phyloP scores from a whole-genome alignment of 2,329 filamentous ascomycete species.

The Colletotrichum godetiae region DNA sequence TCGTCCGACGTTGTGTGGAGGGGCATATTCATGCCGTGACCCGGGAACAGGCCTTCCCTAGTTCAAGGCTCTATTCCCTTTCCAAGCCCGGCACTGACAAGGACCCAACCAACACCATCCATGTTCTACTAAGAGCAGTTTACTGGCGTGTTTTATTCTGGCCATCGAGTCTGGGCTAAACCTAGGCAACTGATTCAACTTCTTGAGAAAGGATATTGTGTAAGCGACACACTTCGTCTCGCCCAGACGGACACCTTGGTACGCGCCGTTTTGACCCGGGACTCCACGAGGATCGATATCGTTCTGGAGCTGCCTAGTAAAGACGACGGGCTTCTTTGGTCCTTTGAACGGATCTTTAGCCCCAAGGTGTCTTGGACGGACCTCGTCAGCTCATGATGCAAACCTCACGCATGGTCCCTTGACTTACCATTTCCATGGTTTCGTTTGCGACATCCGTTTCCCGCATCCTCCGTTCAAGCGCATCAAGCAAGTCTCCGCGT shows the following conservation, averaged over 20 bases:
- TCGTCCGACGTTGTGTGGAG: conserved; percentile 21
- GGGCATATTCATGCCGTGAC: neutral
- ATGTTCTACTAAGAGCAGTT: neutral
- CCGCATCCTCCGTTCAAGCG: neutral
- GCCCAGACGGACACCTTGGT: neutral
- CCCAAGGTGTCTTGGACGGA: neutral
- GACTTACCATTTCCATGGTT: neutral
- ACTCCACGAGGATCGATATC: neutral
- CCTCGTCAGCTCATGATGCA: neutral
- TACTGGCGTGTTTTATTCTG: neutral
- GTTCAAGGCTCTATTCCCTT: neutral
- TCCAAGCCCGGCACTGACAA: neutral
- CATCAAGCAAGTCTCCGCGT: neutral
- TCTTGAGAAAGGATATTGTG: neutral
- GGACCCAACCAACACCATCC: neutral
- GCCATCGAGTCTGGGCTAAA: neutral
- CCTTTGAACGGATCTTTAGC: neutral
- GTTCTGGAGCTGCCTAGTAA: neutral
- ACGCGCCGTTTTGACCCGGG: neutral
- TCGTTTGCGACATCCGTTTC: conserved; percentile 13
- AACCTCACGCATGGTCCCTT: neutral
- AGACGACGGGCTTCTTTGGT: neutral
- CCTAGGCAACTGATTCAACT: neutral
- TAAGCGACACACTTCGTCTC: neutral
- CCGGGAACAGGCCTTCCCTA: conserved; percentile 8